A percentile compares a stretch with the other conserved stretches of the same genome.
phyloP scores from a whole-genome alignment of 306 rosid species.

The Lathyrus aphaca region DNA sequence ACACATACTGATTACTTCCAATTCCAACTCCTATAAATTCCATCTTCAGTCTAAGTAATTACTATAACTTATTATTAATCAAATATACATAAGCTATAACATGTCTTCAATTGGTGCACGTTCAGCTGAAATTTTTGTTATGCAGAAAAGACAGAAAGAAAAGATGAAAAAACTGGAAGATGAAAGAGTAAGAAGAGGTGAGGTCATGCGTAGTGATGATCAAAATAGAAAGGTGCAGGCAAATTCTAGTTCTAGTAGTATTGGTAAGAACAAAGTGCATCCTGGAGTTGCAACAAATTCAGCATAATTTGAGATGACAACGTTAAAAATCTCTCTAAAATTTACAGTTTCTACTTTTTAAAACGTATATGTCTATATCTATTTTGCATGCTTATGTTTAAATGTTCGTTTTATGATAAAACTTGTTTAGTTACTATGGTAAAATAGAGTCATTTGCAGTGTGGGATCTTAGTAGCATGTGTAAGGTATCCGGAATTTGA shows the following conservation, averaged over 20 bases:
- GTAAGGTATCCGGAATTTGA: neutral
- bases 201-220: conserved; percentile 33
- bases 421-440: neutral
- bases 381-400: neutral
- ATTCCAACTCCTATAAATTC: conserved; percentile 44
- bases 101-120: conserved; percentile 58
- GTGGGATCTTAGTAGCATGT: neutral
- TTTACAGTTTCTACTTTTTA: neutral
- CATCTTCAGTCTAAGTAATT: neutral
- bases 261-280: conserved; percentile 44
- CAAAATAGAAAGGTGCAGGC: conserved; percentile 23
- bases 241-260: neutral
- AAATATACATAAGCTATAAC: neutral
- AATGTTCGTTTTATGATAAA: neutral
- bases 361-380: neutral
- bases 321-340: neutral
- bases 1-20: conserved; percentile 17
- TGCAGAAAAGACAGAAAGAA: conserved; percentile 48
- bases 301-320: conserved; percentile 12
- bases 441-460: neutral
- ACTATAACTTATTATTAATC: neutral
- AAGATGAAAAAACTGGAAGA: conserved; percentile 49
- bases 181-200: conserved; percentile 34
- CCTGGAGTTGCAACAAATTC: conserved; percentile 17
- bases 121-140: conserved; percentile 44